Evolutionary conservation across 495 filamentous ascomycete species (phyloP), one percentile per base, ranked within the genome.

Genomic region (Echria macrotheca): DNA sequence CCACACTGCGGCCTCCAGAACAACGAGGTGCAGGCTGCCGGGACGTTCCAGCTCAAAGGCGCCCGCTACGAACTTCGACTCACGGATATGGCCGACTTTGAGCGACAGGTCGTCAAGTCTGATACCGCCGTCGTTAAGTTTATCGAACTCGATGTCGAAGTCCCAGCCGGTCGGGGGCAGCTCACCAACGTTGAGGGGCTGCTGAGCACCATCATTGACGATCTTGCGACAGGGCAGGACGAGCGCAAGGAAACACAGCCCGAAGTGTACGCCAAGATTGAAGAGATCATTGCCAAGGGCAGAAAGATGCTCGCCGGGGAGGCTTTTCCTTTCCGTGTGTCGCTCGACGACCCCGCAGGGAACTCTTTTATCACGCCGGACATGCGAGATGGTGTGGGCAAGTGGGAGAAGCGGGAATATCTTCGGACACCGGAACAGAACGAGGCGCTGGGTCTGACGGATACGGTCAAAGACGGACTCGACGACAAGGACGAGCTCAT

Each of bases 331-430:
- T 96, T 97, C 73, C 81, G 84, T 5, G 68, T 97, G 25, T 80
- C 77, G 9, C 64, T 96, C 25, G 88, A 99, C 63, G 93, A 99
- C 57, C 86, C 86, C 2, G 86, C 90, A 3, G 93, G 93, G n/a
- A 99, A 99, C 73, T 94, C 88, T 3, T 97, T 87, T 79, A 94
- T 99, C 57, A 89, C 95, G 41, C 93, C 93, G 24, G 84, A 86
- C 52, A 77, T 84, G 47, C 69, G 77, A 32, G 87, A 91, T 57
- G 67, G 71, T 45, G 81, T 86, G 5, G 83, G 81, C 40, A 96
- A 95, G 66, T 96, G 90, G 79, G 74, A 72, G 21, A 84, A 87
- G 55, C 75, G 72, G 32, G 85, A 96, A 60, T 99, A 95, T 60
- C 64, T 82, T 4, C 81, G 93, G 24, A 90, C 84, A 0, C 72